phyloP scores from a whole-genome alignment of 345 rosid species.

The Populus simonii region DNA sequence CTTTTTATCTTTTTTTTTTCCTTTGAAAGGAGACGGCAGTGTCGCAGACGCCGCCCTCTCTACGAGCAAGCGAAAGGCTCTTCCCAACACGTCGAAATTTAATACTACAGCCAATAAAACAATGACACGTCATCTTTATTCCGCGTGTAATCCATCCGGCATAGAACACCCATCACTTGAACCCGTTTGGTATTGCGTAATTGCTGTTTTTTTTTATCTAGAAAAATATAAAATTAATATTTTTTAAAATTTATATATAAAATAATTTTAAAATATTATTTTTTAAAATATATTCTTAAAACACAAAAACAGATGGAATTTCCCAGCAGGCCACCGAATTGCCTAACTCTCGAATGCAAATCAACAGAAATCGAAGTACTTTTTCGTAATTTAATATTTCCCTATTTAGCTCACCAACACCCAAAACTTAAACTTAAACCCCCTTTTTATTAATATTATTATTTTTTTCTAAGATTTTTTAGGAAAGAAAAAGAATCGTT shows the following conservation, averaged over 20 bases:
- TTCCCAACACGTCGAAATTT: conserved; percentile 15
- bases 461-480: not conserved
- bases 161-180: not conserved
- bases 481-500: not conserved
- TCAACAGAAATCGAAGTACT: not conserved
- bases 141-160: conserved; percentile 3
- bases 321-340: not conserved
- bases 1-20: too few species aligned
- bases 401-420: not conserved
- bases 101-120: conserved; percentile 4
- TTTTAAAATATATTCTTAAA: too few species aligned
- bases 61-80: not conserved
- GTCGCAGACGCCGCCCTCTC: not conserved
- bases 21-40: not conserved
- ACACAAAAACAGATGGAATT: too few species aligned
- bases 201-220: too few species aligned
- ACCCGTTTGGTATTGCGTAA: too few species aligned
- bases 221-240: too few species aligned
- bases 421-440: not conserved
- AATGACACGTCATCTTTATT: conserved; percentile 11
- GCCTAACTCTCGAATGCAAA: not conserved
- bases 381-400: not conserved
- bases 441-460: not conserved
- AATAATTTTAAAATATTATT: too few species aligned
- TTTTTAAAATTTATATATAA: too few species aligned